Evolutionary conservation across 768 basidiomycete species (phyloP).

Genomic region (Collybia nuda): DNA sequence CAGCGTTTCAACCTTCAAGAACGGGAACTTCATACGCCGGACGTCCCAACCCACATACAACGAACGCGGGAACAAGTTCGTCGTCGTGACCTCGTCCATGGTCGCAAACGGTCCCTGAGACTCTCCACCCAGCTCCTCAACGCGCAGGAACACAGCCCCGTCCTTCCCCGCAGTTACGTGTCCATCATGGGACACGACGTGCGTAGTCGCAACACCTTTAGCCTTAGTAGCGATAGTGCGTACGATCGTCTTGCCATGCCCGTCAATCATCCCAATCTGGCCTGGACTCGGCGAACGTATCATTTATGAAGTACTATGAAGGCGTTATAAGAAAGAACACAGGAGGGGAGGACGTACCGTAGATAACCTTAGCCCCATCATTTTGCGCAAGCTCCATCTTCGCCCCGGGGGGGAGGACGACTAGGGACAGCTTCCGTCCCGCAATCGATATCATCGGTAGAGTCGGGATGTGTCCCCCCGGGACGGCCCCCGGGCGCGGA

Average conservation of each 20-base stretch:
- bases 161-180: too few relatives aligned
- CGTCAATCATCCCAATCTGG: too few relatives aligned
- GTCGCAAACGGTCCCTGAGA: constrained; percentile 14
- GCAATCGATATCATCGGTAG: constrained; percentile 15
- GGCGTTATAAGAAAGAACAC: too few relatives aligned
- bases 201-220: too few relatives aligned
- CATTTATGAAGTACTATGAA: too few relatives aligned
- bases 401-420: constrained; percentile 16
- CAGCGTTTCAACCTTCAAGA: constrained; percentile 20
- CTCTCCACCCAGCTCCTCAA: constrained; percentile 5
- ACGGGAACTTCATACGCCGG: constrained; percentile 20
- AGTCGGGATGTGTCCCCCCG: neutral
- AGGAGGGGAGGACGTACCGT: constrained; percentile 4
- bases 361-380: constrained; percentile 18
- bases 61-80: constrained; percentile 9
- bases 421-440: constrained; percentile 16
- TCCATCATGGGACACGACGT: too few relatives aligned
- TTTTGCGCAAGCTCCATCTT: neutral
- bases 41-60: constrained; percentile 11
- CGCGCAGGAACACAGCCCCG: constrained; percentile 8
- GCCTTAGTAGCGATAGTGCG: too few relatives aligned
- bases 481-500: constrained; percentile 15
- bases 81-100: constrained; percentile 18
- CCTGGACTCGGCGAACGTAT: too few relatives aligned
- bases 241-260: too few relatives aligned